These are phyloP conservation scores for Hygrophoropsis aurantiaca DNA, from an alignment of 768 basidiomycete genomes.

Conservation along the genomic window DNA sequence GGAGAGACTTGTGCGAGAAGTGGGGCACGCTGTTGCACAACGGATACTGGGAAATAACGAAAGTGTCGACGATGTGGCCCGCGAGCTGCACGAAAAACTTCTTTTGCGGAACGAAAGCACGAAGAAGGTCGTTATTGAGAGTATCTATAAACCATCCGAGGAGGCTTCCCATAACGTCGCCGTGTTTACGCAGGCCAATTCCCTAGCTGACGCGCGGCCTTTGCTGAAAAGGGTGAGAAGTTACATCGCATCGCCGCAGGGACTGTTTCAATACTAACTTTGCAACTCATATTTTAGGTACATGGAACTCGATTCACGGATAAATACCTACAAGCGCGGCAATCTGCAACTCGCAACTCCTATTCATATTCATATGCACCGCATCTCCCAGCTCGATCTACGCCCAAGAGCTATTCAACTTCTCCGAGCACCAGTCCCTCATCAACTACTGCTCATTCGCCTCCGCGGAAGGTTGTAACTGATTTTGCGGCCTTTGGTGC, in stretches of 20 bases:
- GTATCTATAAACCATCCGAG: slow-evolving; percentile 90
- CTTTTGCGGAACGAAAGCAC: slow-evolving; percentile 93
- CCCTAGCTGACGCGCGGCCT: slow-evolving; percentile 72
- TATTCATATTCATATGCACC: slow-evolving; percentile 57
- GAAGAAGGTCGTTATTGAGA: slow-evolving; percentile 94
- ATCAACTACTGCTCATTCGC: slow-evolving; percentile 44
- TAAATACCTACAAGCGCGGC: slow-evolving; percentile 82
- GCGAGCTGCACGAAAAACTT: slow-evolving; percentile 89
- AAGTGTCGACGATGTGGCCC: slow-evolving; percentile 95
- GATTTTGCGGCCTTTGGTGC: slow-evolving; percentile 89
- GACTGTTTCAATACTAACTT: background rate
- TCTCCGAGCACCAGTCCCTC: slow-evolving; percentile 29
- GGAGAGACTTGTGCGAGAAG: slow-evolving; percentile 94
- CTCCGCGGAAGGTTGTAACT: slow-evolving; percentile 83
- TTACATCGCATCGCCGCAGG: background rate
- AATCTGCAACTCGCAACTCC: slow-evolving; percentile 50
- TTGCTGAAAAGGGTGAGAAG: slow-evolving; percentile 71
- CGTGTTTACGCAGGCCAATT: slow-evolving; percentile 74
- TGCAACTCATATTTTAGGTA: slow-evolving; percentile 52
- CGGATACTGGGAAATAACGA: slow-evolving; percentile 91
- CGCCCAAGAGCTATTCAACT: slow-evolving; percentile 36
- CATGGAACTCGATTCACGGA: slow-evolving; percentile 96
- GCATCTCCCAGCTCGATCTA: slow-evolving; percentile 42
- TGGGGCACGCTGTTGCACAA: slow-evolving; percentile 90
- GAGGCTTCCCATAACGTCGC: slow-evolving; percentile 89